Conservation (phyloP, 495 filamentous ascomycete genomes). For the Podospora pseudoanserina region DNA sequence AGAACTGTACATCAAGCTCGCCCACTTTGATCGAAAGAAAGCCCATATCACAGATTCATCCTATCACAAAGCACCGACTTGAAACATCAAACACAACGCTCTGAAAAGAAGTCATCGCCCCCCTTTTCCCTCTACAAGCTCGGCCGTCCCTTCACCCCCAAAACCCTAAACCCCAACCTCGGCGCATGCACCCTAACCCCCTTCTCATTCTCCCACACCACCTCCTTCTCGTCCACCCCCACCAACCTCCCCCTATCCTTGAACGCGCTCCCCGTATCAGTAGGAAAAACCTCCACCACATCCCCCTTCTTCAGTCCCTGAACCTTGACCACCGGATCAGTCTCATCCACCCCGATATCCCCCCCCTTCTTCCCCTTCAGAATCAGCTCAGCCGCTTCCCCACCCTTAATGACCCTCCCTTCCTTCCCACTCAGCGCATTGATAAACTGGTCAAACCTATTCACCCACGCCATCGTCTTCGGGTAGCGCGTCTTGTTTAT, state of each 20-base stretch:
- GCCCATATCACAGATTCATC: too few species aligned
- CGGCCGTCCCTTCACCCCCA: constrained; percentile 19
- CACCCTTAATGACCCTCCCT: constrained; percentile 41
- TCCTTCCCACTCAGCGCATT: constrained; percentile 26
- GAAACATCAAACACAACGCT: background rate
- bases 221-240: constrained; percentile 43
- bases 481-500: constrained; percentile 47
- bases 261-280: constrained; percentile 52
- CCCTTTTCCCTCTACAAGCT: constrained; percentile 4
- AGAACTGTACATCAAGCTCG: too few species aligned
- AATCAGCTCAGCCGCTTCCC: constrained; percentile 46
- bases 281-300: constrained; percentile 52
- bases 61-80: too few species aligned
- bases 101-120: background rate
- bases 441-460: constrained; percentile 44
- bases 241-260: constrained; percentile 53
- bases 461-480: constrained; percentile 53
- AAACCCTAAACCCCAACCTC: constrained; percentile 52
- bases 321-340: constrained; percentile 29
- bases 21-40: too few species aligned
- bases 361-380: constrained; percentile 31
- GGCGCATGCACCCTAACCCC: constrained; percentile 54
- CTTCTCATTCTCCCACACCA: constrained; percentile 49
- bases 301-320: constrained; percentile 44
- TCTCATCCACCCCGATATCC: constrained; percentile 40